These are phyloP conservation scores for Dothideomycetes sp. DNA, from an alignment of 2,329 filamentous ascomycete species.

Conservation along the genomic window DNA sequence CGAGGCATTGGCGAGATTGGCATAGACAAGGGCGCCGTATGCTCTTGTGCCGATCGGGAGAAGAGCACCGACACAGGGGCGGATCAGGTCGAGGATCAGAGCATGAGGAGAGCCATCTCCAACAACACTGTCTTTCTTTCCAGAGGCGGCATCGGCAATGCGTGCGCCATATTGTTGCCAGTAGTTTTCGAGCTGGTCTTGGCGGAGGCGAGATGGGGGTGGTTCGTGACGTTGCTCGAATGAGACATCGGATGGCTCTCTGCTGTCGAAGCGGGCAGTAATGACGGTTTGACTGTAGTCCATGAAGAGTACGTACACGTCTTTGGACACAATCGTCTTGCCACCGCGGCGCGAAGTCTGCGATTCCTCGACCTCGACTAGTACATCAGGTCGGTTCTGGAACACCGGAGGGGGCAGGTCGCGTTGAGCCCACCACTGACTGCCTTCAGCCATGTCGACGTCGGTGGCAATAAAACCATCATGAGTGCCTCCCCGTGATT, in stretches of 20 bases:
- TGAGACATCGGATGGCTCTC: slow-evolving; percentile 59
- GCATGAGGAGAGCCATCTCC: slow-evolving; percentile 73
- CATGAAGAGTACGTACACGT: slow-evolving; percentile 79
- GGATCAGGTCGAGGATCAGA: slow-evolving; percentile 67
- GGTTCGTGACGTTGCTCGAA: slow-evolving; percentile 80
- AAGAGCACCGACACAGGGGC: slow-evolving; percentile 60
- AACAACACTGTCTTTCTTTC: slow-evolving; percentile 68
- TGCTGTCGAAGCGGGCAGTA: slow-evolving; percentile 65
- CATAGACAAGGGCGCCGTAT: slow-evolving; percentile 86
- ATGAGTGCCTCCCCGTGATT: slow-evolving; percentile 58
- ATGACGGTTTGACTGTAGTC: slow-evolving; percentile 95
- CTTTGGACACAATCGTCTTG: slow-evolving; percentile 61
- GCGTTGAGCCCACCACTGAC: slow-evolving; percentile 79
- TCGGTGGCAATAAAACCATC: slow-evolving; percentile 80
- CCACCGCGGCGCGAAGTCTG: slow-evolving; percentile 58
- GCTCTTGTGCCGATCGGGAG: slow-evolving; percentile 76
- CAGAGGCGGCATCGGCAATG: slow-evolving; percentile 56
- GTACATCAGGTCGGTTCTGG: slow-evolving; percentile 71
- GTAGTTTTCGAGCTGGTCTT: slow-evolving; percentile 84
- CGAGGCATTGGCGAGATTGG: slow-evolving; percentile 88
- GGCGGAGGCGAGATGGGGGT: slow-evolving; percentile 69
- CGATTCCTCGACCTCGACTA: slow-evolving; percentile 72
- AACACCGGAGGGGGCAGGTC: slow-evolving; percentile 71
- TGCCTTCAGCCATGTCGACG: slow-evolving; percentile 62
- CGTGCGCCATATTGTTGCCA: slow-evolving; percentile 72